Base-by-base conservation (phyloP, 768 basidiomycete species). In the Rhodotorula taiwanensis region DNA sequence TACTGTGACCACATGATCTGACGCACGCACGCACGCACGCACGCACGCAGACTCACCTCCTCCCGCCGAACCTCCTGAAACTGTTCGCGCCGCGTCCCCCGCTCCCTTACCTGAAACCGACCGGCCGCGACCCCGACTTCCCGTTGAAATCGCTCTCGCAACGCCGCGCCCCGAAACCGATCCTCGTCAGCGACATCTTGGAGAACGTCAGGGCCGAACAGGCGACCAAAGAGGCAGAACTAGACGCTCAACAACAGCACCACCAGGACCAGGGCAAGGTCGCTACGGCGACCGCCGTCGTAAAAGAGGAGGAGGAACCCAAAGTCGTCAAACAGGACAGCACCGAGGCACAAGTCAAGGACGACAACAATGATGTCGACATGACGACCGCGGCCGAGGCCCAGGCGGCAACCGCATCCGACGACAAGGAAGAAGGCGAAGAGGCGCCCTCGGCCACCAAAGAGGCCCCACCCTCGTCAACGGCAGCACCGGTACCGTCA, bases 41-140 rank as follows among this genome's bases (percentile, higher is more conserved):
- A 16, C 49, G 16, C 55, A 1, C 30, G 27, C 52, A 64, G 59
- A 64, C 89, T 6, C 89, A 93, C 78, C 81, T 93, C 28, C 82
- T 99, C 28, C 94, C 94, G 6, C 91, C 91, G 5, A 95, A 97
- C 77, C 83, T 99, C 55, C 85, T 98, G 76, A 92, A 94, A 75
- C 86, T 98, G 70, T 99, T 98, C 76, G 86, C 90, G 0, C 92
- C 95, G 7, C 84, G 95, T 11, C 90, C 94, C 2, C 88, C 86
- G 5, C 82, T 97, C 6, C 87, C 87, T 1, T 98, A 91, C 74
- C 73, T 84, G 34, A 85, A 90, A 14, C 92, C 94, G 0, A 80
- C 89, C 39, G 90, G 88, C 74, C 85, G 79, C 70, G 89, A 95
- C 74, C 84, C 88, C 42, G 83, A 88, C 76, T 49, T 64, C 25